Percentiles rank a stretch among this genome's conserved stretches.
phyloP scores from a whole-genome alignment of 495 filamentous ascomycete genomes.

The Talaromyces adpressus region DNA sequence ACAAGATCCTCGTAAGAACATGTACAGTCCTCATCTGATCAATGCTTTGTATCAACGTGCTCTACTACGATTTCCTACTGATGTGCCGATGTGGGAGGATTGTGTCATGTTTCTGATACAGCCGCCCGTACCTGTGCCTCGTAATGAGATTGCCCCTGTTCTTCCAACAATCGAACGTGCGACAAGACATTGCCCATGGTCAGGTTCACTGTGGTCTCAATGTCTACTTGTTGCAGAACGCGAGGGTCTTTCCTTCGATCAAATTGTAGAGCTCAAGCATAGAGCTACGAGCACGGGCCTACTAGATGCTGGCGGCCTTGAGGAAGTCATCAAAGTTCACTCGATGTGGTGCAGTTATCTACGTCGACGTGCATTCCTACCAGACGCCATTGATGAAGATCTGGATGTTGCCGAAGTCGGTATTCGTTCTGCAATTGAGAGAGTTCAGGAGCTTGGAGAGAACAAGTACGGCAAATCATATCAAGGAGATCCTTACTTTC shows the following conservation, averaged over 20 bases:
- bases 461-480: constrained; percentile 69
- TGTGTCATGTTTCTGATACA: constrained; percentile 65
- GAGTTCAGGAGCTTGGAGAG: constrained; percentile 69
- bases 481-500: constrained; percentile 77
- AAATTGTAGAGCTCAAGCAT: constrained; percentile 85
- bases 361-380: constrained; percentile 71
- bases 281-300: constrained; percentile 77
- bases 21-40: constrained; percentile 54
- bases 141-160: constrained; percentile 27
- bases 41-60: constrained; percentile 74
- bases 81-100: constrained; percentile 71
- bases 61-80: constrained; percentile 57
- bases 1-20: constrained; percentile 46
- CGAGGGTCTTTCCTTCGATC: constrained; percentile 62
- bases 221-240: constrained; percentile 78
- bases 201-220: constrained; percentile 81
- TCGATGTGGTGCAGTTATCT: constrained; percentile 91
- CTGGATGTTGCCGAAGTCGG: constrained; percentile 89
- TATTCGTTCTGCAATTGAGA: constrained; percentile 75
- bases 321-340: constrained; percentile 81
- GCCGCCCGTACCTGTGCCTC: constrained; percentile 24
- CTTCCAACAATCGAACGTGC: constrained; percentile 62
- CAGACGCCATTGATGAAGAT: constrained; percentile 74
- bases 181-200: constrained; percentile 86
- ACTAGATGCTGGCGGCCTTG: constrained; percentile 67